Conservation (phyloP, 352 stramenopile genomes). For the Phytophthora melonis region DNA sequence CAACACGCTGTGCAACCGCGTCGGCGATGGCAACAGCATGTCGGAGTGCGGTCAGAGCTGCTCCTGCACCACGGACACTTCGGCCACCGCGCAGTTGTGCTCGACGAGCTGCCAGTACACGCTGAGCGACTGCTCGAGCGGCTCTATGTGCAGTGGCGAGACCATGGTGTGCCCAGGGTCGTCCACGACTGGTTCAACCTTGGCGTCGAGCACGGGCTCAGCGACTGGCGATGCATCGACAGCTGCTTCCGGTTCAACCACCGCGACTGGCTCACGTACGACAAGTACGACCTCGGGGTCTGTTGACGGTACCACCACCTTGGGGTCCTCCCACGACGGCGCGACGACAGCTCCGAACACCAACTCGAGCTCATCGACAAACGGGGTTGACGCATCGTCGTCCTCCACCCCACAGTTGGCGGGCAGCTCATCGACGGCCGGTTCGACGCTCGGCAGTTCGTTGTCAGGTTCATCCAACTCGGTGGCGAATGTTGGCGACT, state of each 20-base stretch:
- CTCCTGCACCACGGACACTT: slow-evolving; percentile 33
- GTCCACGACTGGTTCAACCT: slow-evolving; percentile 7
- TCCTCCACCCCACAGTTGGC: slow-evolving; percentile 7
- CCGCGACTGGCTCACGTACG: neutral
- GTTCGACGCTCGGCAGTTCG: slow-evolving; percentile 9
- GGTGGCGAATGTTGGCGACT: slow-evolving; percentile 27
- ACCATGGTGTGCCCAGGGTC: slow-evolving; percentile 32
- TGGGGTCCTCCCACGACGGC: neutral
- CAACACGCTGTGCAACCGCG: slow-evolving; percentile 40
- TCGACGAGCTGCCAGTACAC: slow-evolving; percentile 35
- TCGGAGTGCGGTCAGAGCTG: slow-evolving; percentile 38
- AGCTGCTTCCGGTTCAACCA: slow-evolving; percentile 7
- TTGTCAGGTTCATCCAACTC: slow-evolving; percentile 11
- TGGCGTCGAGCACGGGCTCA: slow-evolving; percentile 2
- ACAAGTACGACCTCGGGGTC: neutral
- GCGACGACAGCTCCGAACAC: slow-evolving; percentile 4
- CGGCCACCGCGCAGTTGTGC: slow-evolving; percentile 21
- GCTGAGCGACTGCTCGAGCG: slow-evolving; percentile 19
- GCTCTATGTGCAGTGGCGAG: slow-evolving; percentile 35
- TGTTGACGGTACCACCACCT: neutral
- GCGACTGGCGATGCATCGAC: neutral
- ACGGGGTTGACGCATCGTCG: neutral
- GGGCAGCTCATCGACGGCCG: slow-evolving; percentile 14
- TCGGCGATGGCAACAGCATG: slow-evolving; percentile 32
- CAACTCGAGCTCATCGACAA: slow-evolving; percentile 20